phyloP scores from a whole-genome alignment of 495 filamentous ascomycete genomes.

The Penicillium alfredii region DNA sequence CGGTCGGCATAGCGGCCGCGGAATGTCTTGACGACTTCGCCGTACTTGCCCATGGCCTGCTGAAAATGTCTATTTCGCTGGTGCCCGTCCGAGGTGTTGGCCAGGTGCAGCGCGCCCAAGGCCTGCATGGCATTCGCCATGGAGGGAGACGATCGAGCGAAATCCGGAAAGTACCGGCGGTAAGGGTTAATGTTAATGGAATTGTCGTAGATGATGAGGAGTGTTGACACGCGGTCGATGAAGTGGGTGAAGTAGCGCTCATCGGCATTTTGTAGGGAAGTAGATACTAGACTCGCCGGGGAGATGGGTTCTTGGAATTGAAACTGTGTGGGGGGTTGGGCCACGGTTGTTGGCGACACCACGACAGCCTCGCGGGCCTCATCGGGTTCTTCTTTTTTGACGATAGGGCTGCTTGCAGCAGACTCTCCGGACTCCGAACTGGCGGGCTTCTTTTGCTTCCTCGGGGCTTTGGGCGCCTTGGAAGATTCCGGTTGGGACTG shows the following conservation, averaged over 20 bases:
- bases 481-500: conserved; percentile 15
- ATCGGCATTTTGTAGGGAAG: conserved; percentile 22
- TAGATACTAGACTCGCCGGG: conserved; percentile 14
- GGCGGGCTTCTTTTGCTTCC: conserved; percentile 18
- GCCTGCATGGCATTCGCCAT: conserved; percentile 41
- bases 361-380: conserved; percentile 13
- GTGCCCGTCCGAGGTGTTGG: conserved; percentile 32
- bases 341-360: conserved; percentile 18
- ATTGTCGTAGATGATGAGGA: conserved; percentile 37
- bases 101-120: conserved; percentile 38
- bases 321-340: conserved; percentile 12
- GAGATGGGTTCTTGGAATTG: conserved; percentile 25
- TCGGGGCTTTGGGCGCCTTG: conserved; percentile 11
- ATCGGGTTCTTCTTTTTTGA: conserved; percentile 13
- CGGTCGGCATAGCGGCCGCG: conserved; percentile 25
- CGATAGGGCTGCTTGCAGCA: conserved; percentile 7
- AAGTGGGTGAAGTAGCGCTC: conserved; percentile 37
- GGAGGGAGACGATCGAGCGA: conserved; percentile 32
- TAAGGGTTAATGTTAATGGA: conserved; percentile 34
- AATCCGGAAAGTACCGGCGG: conserved; percentile 31
- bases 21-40: conserved; percentile 34
- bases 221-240: conserved; percentile 32
- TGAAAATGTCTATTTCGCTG: conserved; percentile 35
- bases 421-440: conserved; percentile 11
- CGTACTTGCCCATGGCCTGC: conserved; percentile 39